A percentile compares a stretch with the other conserved stretches of the same genome.
These are phyloP conservation scores for Teratosphaeria zuluensis DNA, from an alignment of 2,329 filamentous ascomycete species.

Conservation along the genomic window DNA sequence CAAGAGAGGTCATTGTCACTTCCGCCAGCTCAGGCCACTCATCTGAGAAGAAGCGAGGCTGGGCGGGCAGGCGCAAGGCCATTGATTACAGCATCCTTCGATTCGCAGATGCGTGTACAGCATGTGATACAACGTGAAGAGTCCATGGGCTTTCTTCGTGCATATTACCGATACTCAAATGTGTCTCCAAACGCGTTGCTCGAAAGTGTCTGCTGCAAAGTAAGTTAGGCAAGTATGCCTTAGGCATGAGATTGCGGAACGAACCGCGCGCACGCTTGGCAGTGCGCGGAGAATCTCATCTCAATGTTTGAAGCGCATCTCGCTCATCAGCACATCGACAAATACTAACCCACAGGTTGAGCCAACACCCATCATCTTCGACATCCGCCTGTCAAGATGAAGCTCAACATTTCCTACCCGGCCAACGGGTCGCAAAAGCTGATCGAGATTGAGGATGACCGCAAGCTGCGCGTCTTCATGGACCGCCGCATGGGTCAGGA, in stretches of 20 bases:
- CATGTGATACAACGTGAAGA: no score
- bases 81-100: not conserved
- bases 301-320: not conserved
- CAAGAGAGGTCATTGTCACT: not conserved
- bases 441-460: constrained; percentile 98
- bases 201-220: no score
- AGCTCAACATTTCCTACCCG: constrained; percentile 78
- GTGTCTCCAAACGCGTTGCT: not conserved
- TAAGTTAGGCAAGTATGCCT: not conserved
- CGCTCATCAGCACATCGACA: not conserved
- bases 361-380: constrained; percentile 2
- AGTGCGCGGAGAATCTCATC: not conserved
- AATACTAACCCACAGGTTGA: not conserved
- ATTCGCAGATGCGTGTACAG: no score
- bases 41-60: not conserved
- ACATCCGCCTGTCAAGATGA: constrained; percentile 42
- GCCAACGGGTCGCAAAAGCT: constrained; percentile 99
- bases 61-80: not conserved
- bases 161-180: no score
- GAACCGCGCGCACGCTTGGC: not conserved
- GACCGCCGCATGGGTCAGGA: constrained; percentile 94
- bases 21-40: not conserved
- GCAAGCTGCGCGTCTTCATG: constrained; percentile 98
- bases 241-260: not conserved
- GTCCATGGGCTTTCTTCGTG: no score